Evolutionary conservation across 176 grass and related monocot genomes (phyloP).

Genomic region (Cymbopogon citratus): DNA sequence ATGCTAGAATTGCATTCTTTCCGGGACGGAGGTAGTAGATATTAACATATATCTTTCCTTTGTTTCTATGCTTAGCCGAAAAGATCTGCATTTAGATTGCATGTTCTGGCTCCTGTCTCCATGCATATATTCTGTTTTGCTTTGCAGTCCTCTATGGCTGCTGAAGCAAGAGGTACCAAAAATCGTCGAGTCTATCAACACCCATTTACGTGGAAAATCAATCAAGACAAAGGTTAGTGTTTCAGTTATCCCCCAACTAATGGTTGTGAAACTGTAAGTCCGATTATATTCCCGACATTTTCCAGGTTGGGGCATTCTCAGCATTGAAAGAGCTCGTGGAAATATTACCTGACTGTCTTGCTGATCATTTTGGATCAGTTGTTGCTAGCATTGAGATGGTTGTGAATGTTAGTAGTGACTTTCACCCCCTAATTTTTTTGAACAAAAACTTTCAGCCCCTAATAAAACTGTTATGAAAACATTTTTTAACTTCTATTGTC

Average conservation of each 20-base stretch:
- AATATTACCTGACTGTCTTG: conserved; percentile 88
- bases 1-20: no score
- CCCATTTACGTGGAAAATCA: conserved; percentile 96
- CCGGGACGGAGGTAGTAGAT: no score
- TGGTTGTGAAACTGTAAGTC: neutral
- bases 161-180: conserved; percentile 98
- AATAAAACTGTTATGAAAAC: neutral
- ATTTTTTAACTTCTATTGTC: neutral
- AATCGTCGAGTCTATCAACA: conserved; percentile 87
- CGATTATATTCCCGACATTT: conserved; percentile 11
- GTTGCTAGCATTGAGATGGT: conserved; percentile 98
- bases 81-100: neutral
- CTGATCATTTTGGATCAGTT: conserved; percentile 92
- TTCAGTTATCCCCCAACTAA: conserved; percentile 13
- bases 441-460: neutral
- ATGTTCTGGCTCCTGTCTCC: neutral
- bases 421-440: neutral
- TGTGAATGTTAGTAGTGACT: conserved; percentile 71
- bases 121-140: neutral
- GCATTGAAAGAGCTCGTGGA: conserved; percentile 92
- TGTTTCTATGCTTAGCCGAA: neutral
- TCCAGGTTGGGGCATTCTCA: conserved; percentile 89
- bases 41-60: neutral
- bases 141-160: conserved; percentile 83
- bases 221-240: conserved; percentile 88